Conservation (phyloP, 345 rosid species). For the Psidium friedrichsthalianum region DNA sequence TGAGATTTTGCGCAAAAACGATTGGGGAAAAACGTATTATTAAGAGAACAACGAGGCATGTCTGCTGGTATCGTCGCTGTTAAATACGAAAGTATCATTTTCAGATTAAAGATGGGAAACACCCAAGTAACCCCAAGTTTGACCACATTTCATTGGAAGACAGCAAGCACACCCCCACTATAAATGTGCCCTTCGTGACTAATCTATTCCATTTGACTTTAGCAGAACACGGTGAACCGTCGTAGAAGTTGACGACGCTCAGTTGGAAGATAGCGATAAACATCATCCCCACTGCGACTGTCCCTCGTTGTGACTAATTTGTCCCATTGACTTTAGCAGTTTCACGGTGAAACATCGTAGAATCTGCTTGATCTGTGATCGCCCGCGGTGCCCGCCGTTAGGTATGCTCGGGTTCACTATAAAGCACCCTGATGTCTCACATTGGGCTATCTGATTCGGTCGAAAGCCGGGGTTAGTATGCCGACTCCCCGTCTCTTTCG, state of each 20-base stretch:
- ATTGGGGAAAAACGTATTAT: neutral
- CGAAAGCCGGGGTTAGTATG: neutral
- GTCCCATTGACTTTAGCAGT: neutral
- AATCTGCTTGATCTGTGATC: neutral
- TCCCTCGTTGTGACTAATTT: neutral
- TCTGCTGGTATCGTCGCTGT: neutral
- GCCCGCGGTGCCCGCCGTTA: neutral
- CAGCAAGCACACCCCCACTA: neutral
- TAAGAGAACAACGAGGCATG: neutral
- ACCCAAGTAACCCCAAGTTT: neutral
- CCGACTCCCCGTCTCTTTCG: neutral
- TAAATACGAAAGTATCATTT: neutral
- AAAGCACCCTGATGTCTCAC: neutral
- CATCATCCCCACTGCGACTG: neutral
- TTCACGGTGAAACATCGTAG: neutral
- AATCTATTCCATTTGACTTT: neutral
- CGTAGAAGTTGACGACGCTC: neutral
- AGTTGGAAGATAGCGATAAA: too few relatives aligned
- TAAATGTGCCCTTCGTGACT: neutral
- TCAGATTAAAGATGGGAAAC: neutral
- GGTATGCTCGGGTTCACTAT: neutral
- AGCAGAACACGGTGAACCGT: neutral
- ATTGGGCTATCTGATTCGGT: neutral
- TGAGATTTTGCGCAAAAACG: neutral
- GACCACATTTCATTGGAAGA: neutral